Evolutionary conservation across 1,284 basidiomycete species (phyloP).

Genomic region (Porogramme epimiltina): DNA sequence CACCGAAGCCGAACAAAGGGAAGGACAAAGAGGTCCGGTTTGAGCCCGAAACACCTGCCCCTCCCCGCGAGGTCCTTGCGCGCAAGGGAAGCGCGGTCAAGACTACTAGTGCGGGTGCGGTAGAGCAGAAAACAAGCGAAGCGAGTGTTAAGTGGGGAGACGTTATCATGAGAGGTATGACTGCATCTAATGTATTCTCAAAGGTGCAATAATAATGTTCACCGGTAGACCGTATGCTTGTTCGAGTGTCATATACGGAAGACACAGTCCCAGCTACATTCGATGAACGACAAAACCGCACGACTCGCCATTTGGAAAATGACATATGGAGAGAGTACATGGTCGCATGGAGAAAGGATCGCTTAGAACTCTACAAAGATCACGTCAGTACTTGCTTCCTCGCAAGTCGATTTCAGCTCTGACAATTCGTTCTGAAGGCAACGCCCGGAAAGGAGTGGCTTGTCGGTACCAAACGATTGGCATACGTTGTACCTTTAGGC

Average conservation of each 20-base stretch:
- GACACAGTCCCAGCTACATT: constrained; percentile 57
- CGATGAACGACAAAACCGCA: constrained; percentile 69
- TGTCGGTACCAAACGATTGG: constrained; percentile 65
- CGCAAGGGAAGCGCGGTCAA: constrained; percentile 52
- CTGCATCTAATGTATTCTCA: constrained; percentile 1
- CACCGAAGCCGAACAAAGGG: constrained; percentile 17
- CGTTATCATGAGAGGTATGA: constrained; percentile 65
- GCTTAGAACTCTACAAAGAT: constrained; percentile 79
- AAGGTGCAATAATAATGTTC: constrained; percentile 15
- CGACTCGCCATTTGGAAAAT: constrained; percentile 60
- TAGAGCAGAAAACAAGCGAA: constrained; percentile 32
- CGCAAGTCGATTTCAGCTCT: constrained; percentile 35
- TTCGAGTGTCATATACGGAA: constrained; percentile 68
- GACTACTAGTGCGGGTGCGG: constrained; percentile 64
- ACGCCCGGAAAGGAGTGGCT: constrained; percentile 64
- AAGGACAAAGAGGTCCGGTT: constrained; percentile 30
- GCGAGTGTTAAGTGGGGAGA: constrained; percentile 41
- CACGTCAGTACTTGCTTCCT: constrained; percentile 53
- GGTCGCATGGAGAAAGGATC: constrained; percentile 75
- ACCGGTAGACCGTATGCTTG: constrained; percentile 82
- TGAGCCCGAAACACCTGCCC: constrained; percentile 44
- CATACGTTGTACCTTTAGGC: constrained; percentile 69
- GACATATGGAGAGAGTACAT: constrained; percentile 79
- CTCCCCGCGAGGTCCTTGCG: constrained; percentile 61
- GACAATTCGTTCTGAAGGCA: constrained; percentile 38